Evolutionary conservation across 2,329 filamentous ascomycete species (phyloP).

Genomic region (Tolypocladium album): DNA sequence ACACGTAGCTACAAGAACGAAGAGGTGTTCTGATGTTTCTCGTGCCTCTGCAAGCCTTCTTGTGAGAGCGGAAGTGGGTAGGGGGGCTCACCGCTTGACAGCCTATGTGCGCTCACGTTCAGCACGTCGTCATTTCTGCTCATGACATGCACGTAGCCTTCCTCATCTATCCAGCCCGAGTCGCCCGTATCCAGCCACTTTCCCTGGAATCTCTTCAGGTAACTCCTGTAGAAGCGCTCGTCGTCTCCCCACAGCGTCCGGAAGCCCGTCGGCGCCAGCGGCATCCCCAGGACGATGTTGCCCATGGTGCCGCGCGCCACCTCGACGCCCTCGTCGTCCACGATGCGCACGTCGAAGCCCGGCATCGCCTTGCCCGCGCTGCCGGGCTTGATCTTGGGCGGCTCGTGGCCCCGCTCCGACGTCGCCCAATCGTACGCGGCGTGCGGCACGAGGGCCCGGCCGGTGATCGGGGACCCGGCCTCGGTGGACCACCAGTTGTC

Average conservation of each 20-base stretch:
- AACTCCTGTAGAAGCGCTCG: slow-evolving; percentile 75
- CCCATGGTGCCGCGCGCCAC: slow-evolving; percentile 68
- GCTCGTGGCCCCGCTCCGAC: slow-evolving; percentile 22
- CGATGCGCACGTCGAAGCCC: slow-evolving; percentile 77
- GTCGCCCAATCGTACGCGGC: slow-evolving; percentile 43
- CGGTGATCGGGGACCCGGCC: slow-evolving; percentile 47
- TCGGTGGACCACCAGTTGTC: slow-evolving; percentile 55
- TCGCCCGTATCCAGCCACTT: slow-evolving; percentile 89
- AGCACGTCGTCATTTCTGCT: slow-evolving; percentile 73
- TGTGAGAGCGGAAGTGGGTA: neutral
- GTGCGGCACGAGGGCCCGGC: slow-evolving; percentile 43
- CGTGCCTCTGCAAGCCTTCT: neutral
- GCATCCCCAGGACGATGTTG: slow-evolving; percentile 78
- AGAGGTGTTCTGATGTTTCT: neutral
- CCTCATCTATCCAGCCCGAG: slow-evolving; percentile 71
- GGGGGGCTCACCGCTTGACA: slow-evolving; percentile 61
- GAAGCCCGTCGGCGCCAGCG: slow-evolving; percentile 77
- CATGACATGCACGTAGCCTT: slow-evolving; percentile 58
- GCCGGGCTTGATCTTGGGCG: slow-evolving; percentile 61
- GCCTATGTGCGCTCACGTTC: slow-evolving; percentile 87
- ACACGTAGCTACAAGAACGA: neutral
- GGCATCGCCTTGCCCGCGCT: slow-evolving; percentile 87
- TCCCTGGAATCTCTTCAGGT: slow-evolving; percentile 70
- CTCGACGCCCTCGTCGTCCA: slow-evolving; percentile 69
- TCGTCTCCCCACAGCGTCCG: slow-evolving; percentile 80